A percentile compares a stretch with the other conserved stretches of the same genome.
Evolutionary conservation across 257 asterid species (phyloP).

Genomic region (Solanum gracilifrons): DNA sequence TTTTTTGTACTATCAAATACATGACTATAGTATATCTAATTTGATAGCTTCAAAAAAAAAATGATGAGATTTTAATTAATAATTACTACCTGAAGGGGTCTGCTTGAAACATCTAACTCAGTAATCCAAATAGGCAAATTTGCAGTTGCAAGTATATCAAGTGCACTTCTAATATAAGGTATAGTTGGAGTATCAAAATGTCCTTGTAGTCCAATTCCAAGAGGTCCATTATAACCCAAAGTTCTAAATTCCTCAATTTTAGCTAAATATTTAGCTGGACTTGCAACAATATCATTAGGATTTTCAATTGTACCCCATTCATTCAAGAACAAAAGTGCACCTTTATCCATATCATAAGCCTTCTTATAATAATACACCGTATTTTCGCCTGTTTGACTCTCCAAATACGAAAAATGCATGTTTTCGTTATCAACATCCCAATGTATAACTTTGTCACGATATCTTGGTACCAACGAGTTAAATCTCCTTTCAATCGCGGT

Average conservation of each 20-base stretch:
- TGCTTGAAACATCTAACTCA: constrained; percentile 16
- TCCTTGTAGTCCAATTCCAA: constrained; percentile 41
- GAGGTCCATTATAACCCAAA: constrained; percentile 11
- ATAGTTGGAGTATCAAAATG: constrained; percentile 19
- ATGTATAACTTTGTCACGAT: constrained; percentile 12
- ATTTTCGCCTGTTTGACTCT: neutral
- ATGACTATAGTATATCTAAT: neutral
- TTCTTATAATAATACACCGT: neutral
- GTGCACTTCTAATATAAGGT: constrained; percentile 23
- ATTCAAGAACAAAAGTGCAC: constrained; percentile 15
- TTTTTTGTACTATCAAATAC: neutral
- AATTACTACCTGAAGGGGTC: neutral
- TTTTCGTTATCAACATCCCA: constrained; percentile 36
- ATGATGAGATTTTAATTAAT: neutral
- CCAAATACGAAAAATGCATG: constrained; percentile 1
- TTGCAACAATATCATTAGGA: neutral
- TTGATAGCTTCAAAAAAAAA: neutral
- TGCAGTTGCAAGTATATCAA: constrained; percentile 34
- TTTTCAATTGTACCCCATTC: constrained; percentile 21
- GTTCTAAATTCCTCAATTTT: constrained; percentile 31
- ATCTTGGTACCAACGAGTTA: constrained; percentile 4
- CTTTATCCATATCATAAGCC: constrained; percentile 14
- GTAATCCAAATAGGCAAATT: constrained; percentile 49
- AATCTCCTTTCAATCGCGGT: neutral
- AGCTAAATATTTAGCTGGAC: constrained; percentile 17